phyloP scores from a whole-genome alignment of 176 grass and related monocot species.

The Oryza glaberrima region DNA sequence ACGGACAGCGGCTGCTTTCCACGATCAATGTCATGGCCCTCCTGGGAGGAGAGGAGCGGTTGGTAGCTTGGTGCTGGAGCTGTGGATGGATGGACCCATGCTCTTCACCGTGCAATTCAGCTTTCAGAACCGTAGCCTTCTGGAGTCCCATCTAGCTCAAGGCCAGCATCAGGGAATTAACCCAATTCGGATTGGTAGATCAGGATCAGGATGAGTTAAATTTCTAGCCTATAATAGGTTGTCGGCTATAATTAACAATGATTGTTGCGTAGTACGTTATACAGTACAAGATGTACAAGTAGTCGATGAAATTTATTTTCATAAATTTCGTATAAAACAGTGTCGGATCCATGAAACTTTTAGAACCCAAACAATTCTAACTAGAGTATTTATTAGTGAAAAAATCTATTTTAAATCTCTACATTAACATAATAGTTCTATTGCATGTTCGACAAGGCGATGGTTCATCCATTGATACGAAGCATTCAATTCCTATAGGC shows the following conservation, averaged over 20 bases:
- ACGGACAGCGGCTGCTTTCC: conserved; percentile 35
- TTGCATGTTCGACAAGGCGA: too few relatives aligned
- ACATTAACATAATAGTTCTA: too few relatives aligned
- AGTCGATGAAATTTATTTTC: neutral
- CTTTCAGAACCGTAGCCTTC: neutral
- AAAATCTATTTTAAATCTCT: too few relatives aligned
- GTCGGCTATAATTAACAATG: neutral
- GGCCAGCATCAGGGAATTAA: neutral
- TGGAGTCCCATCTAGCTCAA: neutral
- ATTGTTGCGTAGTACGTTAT: neutral
- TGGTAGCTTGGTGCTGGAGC: neutral
- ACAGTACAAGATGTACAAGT: neutral
- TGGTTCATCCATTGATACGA: too few relatives aligned
- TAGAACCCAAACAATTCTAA: too few relatives aligned
- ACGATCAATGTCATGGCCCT: neutral
- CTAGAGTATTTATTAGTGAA: too few relatives aligned
- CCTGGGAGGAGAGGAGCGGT: neutral
- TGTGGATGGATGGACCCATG: conserved; percentile 15
- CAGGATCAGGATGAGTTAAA: neutral
- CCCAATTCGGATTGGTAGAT: neutral
- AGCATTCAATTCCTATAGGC: too few relatives aligned
- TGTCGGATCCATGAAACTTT: too few relatives aligned
- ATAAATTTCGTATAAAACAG: neutral
- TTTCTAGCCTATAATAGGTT: neutral
- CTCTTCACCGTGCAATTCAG: neutral